Percentiles rank a stretch among this genome's conserved stretches.
Evolutionary conservation across 495 filamentous ascomycete genomes (phyloP).

Genomic region (Xylaria curta): DNA sequence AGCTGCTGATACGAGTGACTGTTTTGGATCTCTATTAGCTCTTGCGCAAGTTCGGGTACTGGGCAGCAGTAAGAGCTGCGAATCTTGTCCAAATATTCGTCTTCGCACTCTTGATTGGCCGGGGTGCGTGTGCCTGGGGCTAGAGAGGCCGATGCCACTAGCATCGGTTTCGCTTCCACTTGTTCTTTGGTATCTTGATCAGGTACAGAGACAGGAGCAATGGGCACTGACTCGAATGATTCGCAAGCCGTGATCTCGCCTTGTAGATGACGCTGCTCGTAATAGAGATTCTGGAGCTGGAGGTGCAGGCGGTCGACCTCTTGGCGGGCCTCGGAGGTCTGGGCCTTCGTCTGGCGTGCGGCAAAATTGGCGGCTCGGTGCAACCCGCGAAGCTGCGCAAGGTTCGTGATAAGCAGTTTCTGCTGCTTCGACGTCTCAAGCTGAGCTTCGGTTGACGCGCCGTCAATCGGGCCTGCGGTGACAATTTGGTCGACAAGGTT

Average conservation of each 20-base stretch:
- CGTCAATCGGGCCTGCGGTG: slow-evolving; percentile 42
- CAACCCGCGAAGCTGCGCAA: slow-evolving; percentile 80
- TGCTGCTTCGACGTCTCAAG: slow-evolving; percentile 75
- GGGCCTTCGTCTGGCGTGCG: slow-evolving; percentile 84
- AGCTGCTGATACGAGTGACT: slow-evolving; percentile 89
- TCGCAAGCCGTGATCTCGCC: slow-evolving; percentile 92
- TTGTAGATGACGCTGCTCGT: slow-evolving; percentile 88
- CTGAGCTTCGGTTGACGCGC: slow-evolving; percentile 56
- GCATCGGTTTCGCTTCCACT: slow-evolving; percentile 6
- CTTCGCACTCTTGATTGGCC: slow-evolving; percentile 9
- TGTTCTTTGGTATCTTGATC: slow-evolving; percentile 5
- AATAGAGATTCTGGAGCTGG: slow-evolving; percentile 93
- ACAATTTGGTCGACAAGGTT: slow-evolving; percentile 65
- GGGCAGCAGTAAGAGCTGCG: slow-evolving; percentile 19
- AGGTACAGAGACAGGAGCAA: neutral
- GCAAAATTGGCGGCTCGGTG: slow-evolving; percentile 81
- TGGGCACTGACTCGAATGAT: slow-evolving; percentile 80
- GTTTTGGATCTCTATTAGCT: slow-evolving; percentile 26
- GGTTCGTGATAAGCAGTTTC: slow-evolving; percentile 77
- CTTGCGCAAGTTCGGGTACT: slow-evolving; percentile 29
- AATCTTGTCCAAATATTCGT: neutral
- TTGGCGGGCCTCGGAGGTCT: slow-evolving; percentile 83
- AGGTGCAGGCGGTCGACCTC: slow-evolving; percentile 93
- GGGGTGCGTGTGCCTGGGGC: slow-evolving; percentile 2
- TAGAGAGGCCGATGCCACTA: neutral